Conservation (phyloP, 176 grass and related monocot species). For the Musa acuminata region DNA sequence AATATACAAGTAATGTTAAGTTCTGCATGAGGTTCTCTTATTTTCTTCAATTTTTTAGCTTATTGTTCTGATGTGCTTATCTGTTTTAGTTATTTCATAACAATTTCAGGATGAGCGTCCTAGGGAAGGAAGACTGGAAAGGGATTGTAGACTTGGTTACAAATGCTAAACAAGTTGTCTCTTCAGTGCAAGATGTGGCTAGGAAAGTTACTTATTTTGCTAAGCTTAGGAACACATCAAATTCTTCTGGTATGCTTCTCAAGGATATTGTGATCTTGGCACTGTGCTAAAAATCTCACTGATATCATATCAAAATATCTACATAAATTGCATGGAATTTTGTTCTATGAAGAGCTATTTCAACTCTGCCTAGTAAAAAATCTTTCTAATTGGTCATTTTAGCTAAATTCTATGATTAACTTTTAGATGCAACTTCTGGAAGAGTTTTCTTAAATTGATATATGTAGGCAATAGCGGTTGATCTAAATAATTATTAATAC, state of each 20-base stretch:
- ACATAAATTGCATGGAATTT: background rate
- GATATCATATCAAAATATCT: background rate
- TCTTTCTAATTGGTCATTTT: too few relatives aligned
- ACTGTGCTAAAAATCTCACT: background rate
- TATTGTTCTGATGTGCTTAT: background rate
- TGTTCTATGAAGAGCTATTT: background rate
- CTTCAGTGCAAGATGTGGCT: constrained; percentile 81
- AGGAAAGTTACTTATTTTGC: constrained; percentile 57
- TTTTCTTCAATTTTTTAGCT: background rate
- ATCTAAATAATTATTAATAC: too few relatives aligned
- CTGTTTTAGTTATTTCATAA: too few relatives aligned
- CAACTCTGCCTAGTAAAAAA: too few relatives aligned
- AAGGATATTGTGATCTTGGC: background rate
- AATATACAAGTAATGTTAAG: too few relatives aligned
- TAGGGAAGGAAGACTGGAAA: constrained; percentile 91
- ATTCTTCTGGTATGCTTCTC: constrained; percentile 33
- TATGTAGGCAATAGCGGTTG: too few relatives aligned
- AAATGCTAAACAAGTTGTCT: constrained; percentile 76
- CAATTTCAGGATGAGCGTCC: constrained; percentile 58
- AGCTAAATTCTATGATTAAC: too few relatives aligned
- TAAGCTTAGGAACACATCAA: constrained; percentile 35
- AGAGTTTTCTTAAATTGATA: too few relatives aligned
- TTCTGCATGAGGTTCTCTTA: too few relatives aligned
- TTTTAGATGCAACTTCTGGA: too few relatives aligned
- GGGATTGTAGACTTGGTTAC: constrained; percentile 78